phyloP scores from a whole-genome alignment of 2,329 filamentous ascomycete species.

The Xylariomycetidae sp. region DNA sequence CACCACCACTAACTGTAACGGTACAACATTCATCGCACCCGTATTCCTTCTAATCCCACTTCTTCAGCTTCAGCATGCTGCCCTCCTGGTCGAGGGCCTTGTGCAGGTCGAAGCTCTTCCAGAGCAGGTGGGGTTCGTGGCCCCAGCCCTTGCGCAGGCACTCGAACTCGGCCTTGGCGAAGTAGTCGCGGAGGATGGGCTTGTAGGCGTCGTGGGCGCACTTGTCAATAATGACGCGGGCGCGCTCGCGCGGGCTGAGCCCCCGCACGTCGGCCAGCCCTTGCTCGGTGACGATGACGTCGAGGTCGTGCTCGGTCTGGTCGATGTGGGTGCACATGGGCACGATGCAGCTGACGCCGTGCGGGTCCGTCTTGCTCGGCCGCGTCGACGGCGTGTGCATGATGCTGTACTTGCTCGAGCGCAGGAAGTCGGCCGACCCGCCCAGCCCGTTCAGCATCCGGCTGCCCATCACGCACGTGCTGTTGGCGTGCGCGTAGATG shows the following conservation, averaged over 20 bases:
- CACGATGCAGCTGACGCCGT: slow-evolving; percentile 81
- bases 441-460: slow-evolving; percentile 74
- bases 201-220: slow-evolving; percentile 81
- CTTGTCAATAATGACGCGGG: slow-evolving; percentile 79
- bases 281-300: slow-evolving; percentile 71
- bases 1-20: too few relatives aligned
- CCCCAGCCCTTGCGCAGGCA: slow-evolving; percentile 82
- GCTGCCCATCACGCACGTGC: slow-evolving; percentile 80
- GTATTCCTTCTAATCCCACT: slow-evolving; percentile 51
- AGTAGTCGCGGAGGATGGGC: slow-evolving; percentile 76
- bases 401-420: slow-evolving; percentile 71
- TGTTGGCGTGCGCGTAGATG: slow-evolving; percentile 91
- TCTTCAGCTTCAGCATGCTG: slow-evolving; percentile 75
- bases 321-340: slow-evolving; percentile 90
- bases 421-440: slow-evolving; percentile 67
- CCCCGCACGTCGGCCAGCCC: slow-evolving; percentile 83
- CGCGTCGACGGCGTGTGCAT: slow-evolving; percentile 87
- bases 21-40: too few relatives aligned
- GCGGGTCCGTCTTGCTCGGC: slow-evolving; percentile 75
- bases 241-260: slow-evolving; percentile 71
- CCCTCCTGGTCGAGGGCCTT: slow-evolving; percentile 74
- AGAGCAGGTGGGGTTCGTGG: slow-evolving; percentile 83
- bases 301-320: slow-evolving; percentile 88
- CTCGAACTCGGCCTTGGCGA: slow-evolving; percentile 80
- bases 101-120: slow-evolving; percentile 85